A percentile compares a stretch with the other conserved stretches of the same genome.
Conservation (phyloP, 1,284 basidiomycete genomes). For the Ceratobasidium sp. region DNA sequence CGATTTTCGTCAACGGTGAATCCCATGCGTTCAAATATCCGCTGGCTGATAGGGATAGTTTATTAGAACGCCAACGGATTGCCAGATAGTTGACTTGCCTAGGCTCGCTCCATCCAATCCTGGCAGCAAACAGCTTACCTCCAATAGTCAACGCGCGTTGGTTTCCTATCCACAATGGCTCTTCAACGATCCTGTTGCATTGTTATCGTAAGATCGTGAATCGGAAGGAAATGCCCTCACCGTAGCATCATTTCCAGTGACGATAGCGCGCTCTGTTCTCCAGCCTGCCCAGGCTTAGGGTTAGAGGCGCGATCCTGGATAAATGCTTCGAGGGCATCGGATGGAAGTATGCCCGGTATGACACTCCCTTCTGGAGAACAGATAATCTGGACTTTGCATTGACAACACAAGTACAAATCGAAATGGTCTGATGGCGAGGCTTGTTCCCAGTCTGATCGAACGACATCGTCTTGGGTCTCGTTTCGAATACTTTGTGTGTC, state of each 20-base stretch:
- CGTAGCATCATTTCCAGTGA: constrained; percentile 70
- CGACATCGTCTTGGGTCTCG: constrained; percentile 58
- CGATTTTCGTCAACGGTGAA: constrained; percentile 56
- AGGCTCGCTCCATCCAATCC: constrained; percentile 40
- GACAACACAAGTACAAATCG: constrained; percentile 80
- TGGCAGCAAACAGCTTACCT: constrained; percentile 26
- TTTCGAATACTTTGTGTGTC: constrained; percentile 47
- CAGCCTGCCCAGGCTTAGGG: constrained; percentile 52
- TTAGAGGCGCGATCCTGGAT: constrained; percentile 51
- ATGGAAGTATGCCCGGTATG: constrained; percentile 72
- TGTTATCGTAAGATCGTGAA: constrained; percentile 28
- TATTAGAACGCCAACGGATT: background rate
- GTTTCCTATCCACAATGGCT: constrained; percentile 74
- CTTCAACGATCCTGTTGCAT: constrained; percentile 66
- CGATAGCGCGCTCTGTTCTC: constrained; percentile 59
- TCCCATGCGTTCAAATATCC: constrained; percentile 65
- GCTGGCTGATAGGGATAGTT: constrained; percentile 52
- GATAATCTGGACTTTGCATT: constrained; percentile 74
- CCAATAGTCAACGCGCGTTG: constrained; percentile 16
- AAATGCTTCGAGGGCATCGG: constrained; percentile 57
- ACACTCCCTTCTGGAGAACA: constrained; percentile 56
- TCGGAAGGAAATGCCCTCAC: constrained; percentile 53
- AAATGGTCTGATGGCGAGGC: constrained; percentile 58
- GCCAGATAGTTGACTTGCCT: constrained; percentile 22
- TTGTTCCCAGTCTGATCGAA: constrained; percentile 52